These are phyloP conservation scores for Colletotrichum truncatum DNA, from an alignment of 2,329 filamentous ascomycete genomes.

Conservation along the genomic window DNA sequence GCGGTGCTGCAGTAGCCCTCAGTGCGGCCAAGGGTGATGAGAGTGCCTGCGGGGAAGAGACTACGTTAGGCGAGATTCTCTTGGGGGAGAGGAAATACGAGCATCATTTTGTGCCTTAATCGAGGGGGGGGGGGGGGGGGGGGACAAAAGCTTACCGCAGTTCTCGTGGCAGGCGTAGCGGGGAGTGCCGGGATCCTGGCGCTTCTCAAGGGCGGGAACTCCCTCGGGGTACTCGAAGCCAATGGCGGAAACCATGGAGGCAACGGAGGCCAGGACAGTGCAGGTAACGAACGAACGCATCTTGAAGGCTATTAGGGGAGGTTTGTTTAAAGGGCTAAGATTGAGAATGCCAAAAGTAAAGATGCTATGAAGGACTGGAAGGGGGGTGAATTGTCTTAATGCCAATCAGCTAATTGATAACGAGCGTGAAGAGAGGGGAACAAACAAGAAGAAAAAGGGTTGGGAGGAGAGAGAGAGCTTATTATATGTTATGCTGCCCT, in stretches of 20 bases:
- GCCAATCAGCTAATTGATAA: constrained; percentile 14
- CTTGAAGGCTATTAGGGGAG: constrained; percentile 6
- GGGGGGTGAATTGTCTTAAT: constrained; percentile 14
- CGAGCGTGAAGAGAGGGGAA: constrained; percentile 13
- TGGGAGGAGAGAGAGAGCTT: constrained; percentile 4
- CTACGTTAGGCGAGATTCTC: neutral
- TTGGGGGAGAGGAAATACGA: neutral
- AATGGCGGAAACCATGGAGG: constrained; percentile 15
- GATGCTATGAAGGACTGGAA: constrained; percentile 16
- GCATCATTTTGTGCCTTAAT: neutral
- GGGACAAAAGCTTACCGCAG: constrained; percentile 47
- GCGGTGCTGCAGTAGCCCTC: constrained; percentile 46
- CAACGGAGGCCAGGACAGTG: constrained; percentile 25
- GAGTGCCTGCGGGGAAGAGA: neutral
- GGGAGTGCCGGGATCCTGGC: constrained; percentile 54
- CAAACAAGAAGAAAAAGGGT: neutral
- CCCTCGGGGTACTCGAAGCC: constrained; percentile 23
- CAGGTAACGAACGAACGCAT: constrained; percentile 29
- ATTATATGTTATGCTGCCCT: constrained; percentile 13
- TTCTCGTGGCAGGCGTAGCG: constrained; percentile 56
- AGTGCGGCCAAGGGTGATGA: constrained; percentile 46
- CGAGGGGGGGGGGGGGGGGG: neutral
- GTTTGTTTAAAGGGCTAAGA: neutral
- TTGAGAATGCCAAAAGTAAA: neutral
- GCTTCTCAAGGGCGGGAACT: constrained; percentile 40